These are phyloP conservation scores for Suhomyces prunicola DNA, from an alignment of 805 yeast genomes.

Conservation along the genomic window DNA sequence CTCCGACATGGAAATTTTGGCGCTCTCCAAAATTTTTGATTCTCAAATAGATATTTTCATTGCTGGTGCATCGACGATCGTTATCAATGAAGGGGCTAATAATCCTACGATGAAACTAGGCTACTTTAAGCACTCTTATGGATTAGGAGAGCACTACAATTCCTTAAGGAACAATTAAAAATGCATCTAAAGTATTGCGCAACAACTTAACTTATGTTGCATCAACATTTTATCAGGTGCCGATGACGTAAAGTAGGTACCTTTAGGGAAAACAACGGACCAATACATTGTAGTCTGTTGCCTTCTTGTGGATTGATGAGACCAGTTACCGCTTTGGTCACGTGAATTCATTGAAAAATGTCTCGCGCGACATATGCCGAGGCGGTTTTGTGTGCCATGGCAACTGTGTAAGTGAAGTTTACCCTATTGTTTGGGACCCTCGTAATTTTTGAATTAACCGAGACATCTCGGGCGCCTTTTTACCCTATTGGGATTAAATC, in stretches of 20 bases:
- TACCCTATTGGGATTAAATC: background rate
- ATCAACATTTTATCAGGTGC: background rate
- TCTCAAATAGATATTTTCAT: conserved; percentile 74
- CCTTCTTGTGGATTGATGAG: background rate
- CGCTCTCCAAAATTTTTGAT: conserved; percentile 66
- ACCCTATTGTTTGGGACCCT: background rate
- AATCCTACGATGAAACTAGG: conserved; percentile 62
- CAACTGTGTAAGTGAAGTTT: background rate
- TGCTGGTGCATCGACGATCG: conserved; percentile 69
- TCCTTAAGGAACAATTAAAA: conserved; percentile 40
- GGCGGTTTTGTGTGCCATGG: background rate
- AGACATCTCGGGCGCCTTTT: background rate
- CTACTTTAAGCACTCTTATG: conserved; percentile 79
- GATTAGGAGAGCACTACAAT: conserved; percentile 94
- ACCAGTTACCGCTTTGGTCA: background rate
- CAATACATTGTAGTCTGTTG: background rate
- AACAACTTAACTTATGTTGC: background rate
- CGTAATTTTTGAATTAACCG: background rate
- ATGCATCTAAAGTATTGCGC: background rate
- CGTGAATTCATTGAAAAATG: conserved; percentile 6
- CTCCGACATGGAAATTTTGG: conserved; percentile 87
- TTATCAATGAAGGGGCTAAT: conserved; percentile 56
- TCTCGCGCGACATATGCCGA: background rate
- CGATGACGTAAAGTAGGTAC: background rate
- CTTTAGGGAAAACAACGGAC: background rate